A percentile compares a stretch with the other conserved stretches of the same genome.
These are phyloP conservation scores for Dactylellina cionopaga DNA, from an alignment of 2,329 filamentous ascomycete species.

Conservation along the genomic window DNA sequence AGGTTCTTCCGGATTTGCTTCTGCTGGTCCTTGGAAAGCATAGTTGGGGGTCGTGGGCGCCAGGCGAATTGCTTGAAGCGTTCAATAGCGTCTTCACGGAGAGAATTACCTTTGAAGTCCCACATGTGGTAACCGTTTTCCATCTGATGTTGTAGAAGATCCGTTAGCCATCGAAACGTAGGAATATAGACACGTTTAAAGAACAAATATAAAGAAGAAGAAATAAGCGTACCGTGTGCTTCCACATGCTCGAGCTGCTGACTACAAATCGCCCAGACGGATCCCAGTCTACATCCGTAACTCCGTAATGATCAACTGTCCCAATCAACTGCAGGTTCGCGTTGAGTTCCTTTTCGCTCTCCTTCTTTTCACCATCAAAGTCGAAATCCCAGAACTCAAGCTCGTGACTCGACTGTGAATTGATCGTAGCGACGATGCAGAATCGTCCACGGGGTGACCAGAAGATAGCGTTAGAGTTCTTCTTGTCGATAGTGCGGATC, in stretches of 20 bases:
- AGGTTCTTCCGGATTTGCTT: conserved; percentile 98
- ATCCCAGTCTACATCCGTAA: conserved; percentile 98
- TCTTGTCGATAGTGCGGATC: conserved; percentile 94
- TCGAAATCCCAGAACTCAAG: conserved; percentile 98
- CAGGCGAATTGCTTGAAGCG: conserved; percentile 98
- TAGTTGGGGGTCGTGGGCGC: conserved; percentile 89
- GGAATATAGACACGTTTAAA: conserved; percentile 28
- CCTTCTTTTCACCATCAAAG: conserved; percentile 82
- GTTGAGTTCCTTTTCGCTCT: conserved; percentile 83
- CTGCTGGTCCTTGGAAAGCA: conserved; percentile 95
- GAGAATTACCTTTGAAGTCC: conserved; percentile 89
- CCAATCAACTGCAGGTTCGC: conserved; percentile 96
- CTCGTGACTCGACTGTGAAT: conserved; percentile 91
- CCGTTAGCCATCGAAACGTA: too few relatives aligned
- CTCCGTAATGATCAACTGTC: conserved; percentile 92
- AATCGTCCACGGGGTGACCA: conserved; percentile 97
- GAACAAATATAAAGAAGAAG: neutral
- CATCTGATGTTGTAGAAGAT: too few relatives aligned
- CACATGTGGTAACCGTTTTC: conserved; percentile 99
- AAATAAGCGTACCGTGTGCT: conserved; percentile 79
- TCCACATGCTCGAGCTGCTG: conserved; percentile 93
- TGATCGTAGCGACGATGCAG: conserved; percentile 90
- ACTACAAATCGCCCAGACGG: conserved; percentile 94
- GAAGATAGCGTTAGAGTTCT: conserved; percentile 99
- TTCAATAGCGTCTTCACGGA: conserved; percentile 90